phyloP scores from a whole-genome alignment of 257 asterid genomes.

The Gynochthodes officinalis region DNA sequence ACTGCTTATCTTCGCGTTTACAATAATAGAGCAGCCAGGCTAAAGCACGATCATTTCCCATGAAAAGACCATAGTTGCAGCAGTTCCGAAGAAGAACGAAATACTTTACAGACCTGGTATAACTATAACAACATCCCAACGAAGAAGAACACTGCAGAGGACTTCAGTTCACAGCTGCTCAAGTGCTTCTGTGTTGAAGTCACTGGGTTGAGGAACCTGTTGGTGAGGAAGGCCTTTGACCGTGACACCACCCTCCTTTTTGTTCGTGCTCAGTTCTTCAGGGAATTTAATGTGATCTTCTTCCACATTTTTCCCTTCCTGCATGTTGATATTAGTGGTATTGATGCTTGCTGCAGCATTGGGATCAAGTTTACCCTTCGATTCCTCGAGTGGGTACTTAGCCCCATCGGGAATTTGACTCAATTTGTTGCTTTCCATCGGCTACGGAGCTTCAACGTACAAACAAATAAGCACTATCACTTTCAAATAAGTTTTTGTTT shows the following conservation, averaged over 20 bases:
- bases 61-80: no score
- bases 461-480: not conserved
- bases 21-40: no score
- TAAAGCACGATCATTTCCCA: no score
- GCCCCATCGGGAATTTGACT: not conserved
- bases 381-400: not conserved
- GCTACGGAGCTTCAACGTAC: no score
- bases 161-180: conserved; percentile 25
- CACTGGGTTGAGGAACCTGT: conserved; percentile 34
- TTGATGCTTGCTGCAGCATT: not conserved
- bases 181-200: conserved; percentile 27
- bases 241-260: conserved; percentile 1
- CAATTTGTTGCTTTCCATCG: not conserved
- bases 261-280: conserved; percentile 4
- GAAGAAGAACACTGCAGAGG: no score
- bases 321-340: not conserved
- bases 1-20: no score
- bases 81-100: no score
- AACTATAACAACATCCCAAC: no score
- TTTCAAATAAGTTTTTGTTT: not conserved
- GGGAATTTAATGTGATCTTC: not conserved
- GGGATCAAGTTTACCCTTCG: not conserved
- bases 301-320: not conserved
- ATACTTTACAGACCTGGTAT: no score
- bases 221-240: conserved; percentile 32